Percentiles rank a stretch among this genome's conserved stretches.
These are phyloP conservation scores for Trichoderma asperellum DNA, from an alignment of 2,329 filamentous ascomycete species.

Conservation along the genomic window DNA sequence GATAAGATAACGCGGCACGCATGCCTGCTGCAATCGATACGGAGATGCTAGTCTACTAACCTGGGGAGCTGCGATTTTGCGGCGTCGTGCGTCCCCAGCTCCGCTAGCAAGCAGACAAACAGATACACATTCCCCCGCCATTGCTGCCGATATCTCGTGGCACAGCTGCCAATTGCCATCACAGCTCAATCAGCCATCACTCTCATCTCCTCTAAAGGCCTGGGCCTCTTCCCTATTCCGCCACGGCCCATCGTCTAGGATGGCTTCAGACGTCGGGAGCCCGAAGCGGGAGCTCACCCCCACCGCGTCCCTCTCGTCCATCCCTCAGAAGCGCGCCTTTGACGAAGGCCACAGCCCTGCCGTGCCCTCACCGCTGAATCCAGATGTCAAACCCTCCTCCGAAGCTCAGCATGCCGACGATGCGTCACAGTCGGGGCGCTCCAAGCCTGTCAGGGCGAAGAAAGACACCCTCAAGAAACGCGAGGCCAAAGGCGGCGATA, in stretches of 20 bases:
- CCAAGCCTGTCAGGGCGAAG: slow-evolving; percentile 56
- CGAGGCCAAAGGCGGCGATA: slow-evolving; percentile 62
- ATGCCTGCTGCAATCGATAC: neutral
- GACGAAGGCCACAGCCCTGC: slow-evolving; percentile 73
- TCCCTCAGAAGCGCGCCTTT: slow-evolving; percentile 67
- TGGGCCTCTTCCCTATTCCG: neutral
- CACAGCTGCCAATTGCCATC: neutral
- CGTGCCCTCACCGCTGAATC: slow-evolving; percentile 75
- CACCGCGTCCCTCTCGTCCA: slow-evolving; percentile 47
- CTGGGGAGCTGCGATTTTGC: neutral
- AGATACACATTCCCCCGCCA: neutral
- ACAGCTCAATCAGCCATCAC: neutral
- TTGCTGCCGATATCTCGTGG: neutral
- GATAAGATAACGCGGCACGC: slow-evolving; percentile 26
- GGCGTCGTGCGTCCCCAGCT: neutral
- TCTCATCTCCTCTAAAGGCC: neutral
- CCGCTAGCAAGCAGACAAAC: neutral
- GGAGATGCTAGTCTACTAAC: neutral
- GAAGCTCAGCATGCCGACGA: slow-evolving; percentile 51
- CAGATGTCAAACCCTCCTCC: slow-evolving; percentile 54
- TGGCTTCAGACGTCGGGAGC: slow-evolving; percentile 45
- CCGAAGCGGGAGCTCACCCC: slow-evolving; percentile 50
- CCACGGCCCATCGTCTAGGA: slow-evolving; percentile 32
- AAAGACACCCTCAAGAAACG: slow-evolving; percentile 72
- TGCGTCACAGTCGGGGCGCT: slow-evolving; percentile 43